These are phyloP conservation scores for Apiospora kogelbergensis DNA, from an alignment of 2,329 filamentous ascomycete genomes.

Conservation along the genomic window DNA sequence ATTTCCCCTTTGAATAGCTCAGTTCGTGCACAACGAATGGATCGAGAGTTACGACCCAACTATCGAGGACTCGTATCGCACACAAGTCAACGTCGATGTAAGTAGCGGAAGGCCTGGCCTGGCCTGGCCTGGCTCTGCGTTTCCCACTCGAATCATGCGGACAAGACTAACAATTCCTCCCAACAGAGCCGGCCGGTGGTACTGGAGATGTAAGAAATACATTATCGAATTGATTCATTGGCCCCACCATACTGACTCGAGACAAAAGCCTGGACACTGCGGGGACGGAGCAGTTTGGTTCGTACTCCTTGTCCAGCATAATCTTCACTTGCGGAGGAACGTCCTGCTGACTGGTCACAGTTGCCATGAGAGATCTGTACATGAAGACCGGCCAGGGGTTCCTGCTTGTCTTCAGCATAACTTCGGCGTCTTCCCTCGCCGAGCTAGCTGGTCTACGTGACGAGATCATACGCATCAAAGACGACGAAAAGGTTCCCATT, in stretches of 20 bases:
- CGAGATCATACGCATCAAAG: slow-evolving; percentile 89
- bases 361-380: slow-evolving; percentile 76
- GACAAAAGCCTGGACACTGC: slow-evolving; percentile 76
- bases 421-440: slow-evolving; percentile 77
- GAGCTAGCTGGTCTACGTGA: slow-evolving; percentile 81
- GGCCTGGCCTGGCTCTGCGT: slow-evolving; percentile 12
- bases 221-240: slow-evolving; percentile 16
- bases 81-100: slow-evolving; percentile 80
- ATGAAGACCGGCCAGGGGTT: slow-evolving; percentile 95
- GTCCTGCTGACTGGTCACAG: slow-evolving; percentile 34
- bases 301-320: slow-evolving; percentile 30
- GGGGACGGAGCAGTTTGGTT: slow-evolving; percentile 91
- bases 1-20: slow-evolving; percentile 52
- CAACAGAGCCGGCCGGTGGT: slow-evolving; percentile 80
- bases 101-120: slow-evolving; percentile 37
- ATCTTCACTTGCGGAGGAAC: background rate
- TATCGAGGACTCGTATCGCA: slow-evolving; percentile 76
- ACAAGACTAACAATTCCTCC: slow-evolving; percentile 30
- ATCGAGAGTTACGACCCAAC: slow-evolving; percentile 84
- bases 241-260: slow-evolving; percentile 30
- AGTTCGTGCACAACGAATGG: slow-evolving; percentile 94
- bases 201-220: slow-evolving; percentile 73
- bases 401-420: slow-evolving; percentile 89
- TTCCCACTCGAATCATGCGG: slow-evolving; percentile 14
- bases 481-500: slow-evolving; percentile 80